Conservation (phyloP, 2,329 filamentous ascomycete species). For the Boeremia exigua region DNA sequence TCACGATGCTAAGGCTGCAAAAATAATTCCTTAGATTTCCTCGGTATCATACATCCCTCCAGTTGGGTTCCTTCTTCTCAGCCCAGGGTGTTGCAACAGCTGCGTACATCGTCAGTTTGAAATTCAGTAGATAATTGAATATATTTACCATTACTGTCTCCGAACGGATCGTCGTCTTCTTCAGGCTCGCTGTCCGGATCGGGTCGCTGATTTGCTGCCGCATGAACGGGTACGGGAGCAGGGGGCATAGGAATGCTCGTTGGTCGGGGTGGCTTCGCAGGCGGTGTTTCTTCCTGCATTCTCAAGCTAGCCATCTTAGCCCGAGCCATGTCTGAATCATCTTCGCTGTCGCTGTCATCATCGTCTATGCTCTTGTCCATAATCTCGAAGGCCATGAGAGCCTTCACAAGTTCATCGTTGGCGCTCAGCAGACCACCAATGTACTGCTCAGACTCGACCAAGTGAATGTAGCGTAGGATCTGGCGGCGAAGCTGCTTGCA, state of each 20-base stretch:
- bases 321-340: constrained; percentile 48
- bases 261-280: constrained; percentile 58
- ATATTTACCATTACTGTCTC: constrained; percentile 70
- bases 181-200: constrained; percentile 64
- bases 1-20: neutral
- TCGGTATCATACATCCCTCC: constrained; percentile 48
- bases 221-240: constrained; percentile 29
- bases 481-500: constrained; percentile 87
- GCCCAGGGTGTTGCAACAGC: constrained; percentile 61
- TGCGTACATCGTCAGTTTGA: constrained; percentile 21
- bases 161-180: constrained; percentile 83
- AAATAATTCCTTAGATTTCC: neutral
- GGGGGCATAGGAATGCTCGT: constrained; percentile 49
- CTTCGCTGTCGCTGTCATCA: constrained; percentile 70
- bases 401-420: constrained; percentile 93
- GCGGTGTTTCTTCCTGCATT: constrained; percentile 50
- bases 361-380: constrained; percentile 84
- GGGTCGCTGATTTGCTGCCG: constrained; percentile 46
- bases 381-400: constrained; percentile 92
- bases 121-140: accelerated
- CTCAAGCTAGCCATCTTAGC: constrained; percentile 55
- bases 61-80: constrained; percentile 41
- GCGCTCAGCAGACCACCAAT: constrained; percentile 89
- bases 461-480: constrained; percentile 89
- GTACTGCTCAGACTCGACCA: constrained; percentile 88